Conservation (phyloP, 805 yeast species). For the Candida ortonii region DNA sequence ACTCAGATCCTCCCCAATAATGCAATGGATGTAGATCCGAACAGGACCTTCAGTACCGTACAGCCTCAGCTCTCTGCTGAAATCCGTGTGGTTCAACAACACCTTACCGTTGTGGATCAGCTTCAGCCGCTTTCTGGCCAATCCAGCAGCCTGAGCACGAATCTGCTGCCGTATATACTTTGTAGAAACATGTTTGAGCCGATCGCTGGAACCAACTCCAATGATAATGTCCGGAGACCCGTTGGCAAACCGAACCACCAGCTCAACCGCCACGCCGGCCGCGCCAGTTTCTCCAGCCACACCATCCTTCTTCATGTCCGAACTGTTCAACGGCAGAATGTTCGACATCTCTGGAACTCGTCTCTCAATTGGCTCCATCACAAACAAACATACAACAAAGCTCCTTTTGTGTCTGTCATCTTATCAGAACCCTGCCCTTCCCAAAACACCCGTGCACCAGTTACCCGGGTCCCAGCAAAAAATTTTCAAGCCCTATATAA, state of each 20-base stretch:
- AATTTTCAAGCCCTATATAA: conserved; percentile 10
- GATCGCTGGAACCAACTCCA: conserved; percentile 28
- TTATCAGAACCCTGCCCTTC: neutral
- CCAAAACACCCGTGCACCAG: too few relatives aligned
- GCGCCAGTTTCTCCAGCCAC: too few relatives aligned
- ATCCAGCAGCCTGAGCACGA: conserved; percentile 30
- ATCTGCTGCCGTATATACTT: conserved; percentile 42
- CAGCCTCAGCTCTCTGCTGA: conserved; percentile 45
- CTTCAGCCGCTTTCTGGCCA: conserved; percentile 48
- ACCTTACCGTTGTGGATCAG: conserved; percentile 70
- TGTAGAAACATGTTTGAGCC: conserved; percentile 33
- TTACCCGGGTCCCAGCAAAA: conserved; percentile 13
- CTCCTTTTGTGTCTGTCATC: too few relatives aligned
- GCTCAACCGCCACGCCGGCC: conserved; percentile 19
- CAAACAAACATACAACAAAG: too few relatives aligned
- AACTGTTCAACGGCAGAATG: conserved; percentile 17
- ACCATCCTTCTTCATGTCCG: conserved; percentile 9
- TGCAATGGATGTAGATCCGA: conserved; percentile 70
- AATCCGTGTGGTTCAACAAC: conserved; percentile 52
- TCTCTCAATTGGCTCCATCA: too few relatives aligned
- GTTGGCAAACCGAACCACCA: conserved; percentile 46
- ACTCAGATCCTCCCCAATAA: conserved; percentile 64
- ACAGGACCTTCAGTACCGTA: conserved; percentile 20
- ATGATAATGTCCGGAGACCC: conserved; percentile 41
- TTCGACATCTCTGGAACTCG: too few relatives aligned